Conservation (phyloP, 345 rosid genomes). For the Hypericum androsaemum region DNA sequence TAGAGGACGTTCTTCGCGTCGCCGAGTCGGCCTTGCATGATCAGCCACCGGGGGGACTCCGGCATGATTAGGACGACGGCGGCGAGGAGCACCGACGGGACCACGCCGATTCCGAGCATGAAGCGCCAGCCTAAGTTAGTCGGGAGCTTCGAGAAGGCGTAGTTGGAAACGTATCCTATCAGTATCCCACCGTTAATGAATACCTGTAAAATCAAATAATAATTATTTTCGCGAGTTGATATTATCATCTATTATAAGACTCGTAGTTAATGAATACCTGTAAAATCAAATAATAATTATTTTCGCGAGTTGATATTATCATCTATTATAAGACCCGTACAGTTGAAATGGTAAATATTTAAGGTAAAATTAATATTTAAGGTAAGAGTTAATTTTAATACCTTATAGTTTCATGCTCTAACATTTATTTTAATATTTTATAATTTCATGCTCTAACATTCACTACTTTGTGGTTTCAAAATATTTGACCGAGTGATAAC, state of each 20-base stretch:
- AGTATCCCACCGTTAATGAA: background rate
- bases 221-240: background rate
- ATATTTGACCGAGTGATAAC: too few relatives aligned
- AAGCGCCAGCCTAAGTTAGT: slow-evolving; percentile 8
- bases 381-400: too few relatives aligned
- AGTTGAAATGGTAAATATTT: background rate
- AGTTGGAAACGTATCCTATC: slow-evolving; percentile 4
- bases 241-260: background rate
- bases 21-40: slow-evolving; percentile 11
- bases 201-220: background rate
- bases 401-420: too few relatives aligned
- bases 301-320: background rate
- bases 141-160: slow-evolving; percentile 1
- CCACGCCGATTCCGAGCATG: slow-evolving; percentile 12
- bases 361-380: too few relatives aligned
- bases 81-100: slow-evolving; percentile 10
- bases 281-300: background rate
- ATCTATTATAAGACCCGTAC: background rate
- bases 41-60: slow-evolving; percentile 16
- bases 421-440: too few relatives aligned
- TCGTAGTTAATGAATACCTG: slow-evolving; percentile 6
- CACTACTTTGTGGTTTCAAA: too few relatives aligned
- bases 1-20: slow-evolving; percentile 13
- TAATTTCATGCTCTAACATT: too few relatives aligned
- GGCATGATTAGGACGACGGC: slow-evolving; percentile 12